These are phyloP conservation scores for Osmanthus fragrans DNA, from an alignment of 257 asterid species.

Conservation along the genomic window DNA sequence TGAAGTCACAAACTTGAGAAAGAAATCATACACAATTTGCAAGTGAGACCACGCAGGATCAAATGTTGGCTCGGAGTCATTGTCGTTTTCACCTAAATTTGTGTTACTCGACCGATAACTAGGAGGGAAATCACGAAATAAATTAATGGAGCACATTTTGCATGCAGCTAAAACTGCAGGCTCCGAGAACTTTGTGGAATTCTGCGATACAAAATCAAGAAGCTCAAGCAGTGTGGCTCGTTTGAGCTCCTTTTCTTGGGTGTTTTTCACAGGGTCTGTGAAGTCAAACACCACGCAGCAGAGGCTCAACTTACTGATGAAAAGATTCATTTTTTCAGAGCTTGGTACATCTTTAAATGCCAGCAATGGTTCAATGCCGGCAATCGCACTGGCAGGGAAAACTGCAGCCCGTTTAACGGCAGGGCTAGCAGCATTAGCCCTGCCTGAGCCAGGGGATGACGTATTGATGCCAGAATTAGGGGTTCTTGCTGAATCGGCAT, in stretches of 20 bases:
- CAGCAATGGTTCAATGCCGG: constrained; percentile 81
- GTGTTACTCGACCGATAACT: constrained; percentile 36
- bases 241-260: constrained; percentile 74
- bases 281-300: constrained; percentile 87
- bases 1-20: constrained; percentile 75
- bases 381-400: constrained; percentile 63
- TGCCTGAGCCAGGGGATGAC: constrained; percentile 32
- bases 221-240: constrained; percentile 75
- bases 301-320: constrained; percentile 87
- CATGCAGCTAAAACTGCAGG: constrained; percentile 74
- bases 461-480: constrained; percentile 34
- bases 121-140: constrained; percentile 78
- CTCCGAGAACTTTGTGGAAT: constrained; percentile 63
- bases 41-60: constrained; percentile 94
- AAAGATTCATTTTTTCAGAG: constrained; percentile 74
- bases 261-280: constrained; percentile 54
- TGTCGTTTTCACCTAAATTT: constrained; percentile 52
- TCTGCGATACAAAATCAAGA: constrained; percentile 66
- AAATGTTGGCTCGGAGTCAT: constrained; percentile 71
- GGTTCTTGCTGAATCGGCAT: constrained; percentile 43
- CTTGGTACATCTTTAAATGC: constrained; percentile 79
- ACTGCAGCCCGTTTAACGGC: constrained; percentile 62
- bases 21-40: constrained; percentile 78
- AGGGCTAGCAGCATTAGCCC: constrained; percentile 38
- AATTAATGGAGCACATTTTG: constrained; percentile 82